Conservation (phyloP, 306 rosid species). For the Cucumis cinereus region DNA sequence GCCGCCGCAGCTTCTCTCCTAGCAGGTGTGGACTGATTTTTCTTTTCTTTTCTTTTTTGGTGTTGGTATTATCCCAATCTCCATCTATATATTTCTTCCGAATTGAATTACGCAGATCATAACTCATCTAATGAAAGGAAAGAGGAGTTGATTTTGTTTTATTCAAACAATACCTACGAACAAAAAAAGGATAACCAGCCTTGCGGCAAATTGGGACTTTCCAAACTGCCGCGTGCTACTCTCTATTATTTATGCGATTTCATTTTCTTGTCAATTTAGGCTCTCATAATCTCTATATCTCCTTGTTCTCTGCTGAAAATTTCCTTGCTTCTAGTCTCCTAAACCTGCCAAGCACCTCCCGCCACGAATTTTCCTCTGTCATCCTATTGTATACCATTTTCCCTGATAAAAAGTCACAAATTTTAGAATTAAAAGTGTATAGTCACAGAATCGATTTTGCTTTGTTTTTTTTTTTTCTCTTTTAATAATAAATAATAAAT, state of each 20-base stretch:
- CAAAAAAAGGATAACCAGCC: neutral
- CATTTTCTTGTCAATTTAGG: neutral
- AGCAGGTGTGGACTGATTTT: neutral
- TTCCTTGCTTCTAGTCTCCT: neutral
- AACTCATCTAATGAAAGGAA: neutral
- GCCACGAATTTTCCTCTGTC: neutral
- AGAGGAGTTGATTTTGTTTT: neutral
- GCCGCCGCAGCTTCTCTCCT: neutral
- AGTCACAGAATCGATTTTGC: neutral
- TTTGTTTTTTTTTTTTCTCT: neutral
- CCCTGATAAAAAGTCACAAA: neutral
- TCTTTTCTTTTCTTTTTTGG: neutral
- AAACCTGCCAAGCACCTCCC: neutral
- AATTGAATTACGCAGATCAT: neutral
- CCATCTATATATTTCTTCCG: neutral
- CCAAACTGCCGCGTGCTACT: neutral
- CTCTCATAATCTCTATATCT: neutral
- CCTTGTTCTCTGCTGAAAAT: neutral
- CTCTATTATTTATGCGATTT: neutral
- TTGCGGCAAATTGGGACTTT: neutral
- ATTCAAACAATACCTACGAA: neutral
- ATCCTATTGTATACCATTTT: neutral
- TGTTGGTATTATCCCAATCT: neutral
- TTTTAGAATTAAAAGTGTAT: neutral
- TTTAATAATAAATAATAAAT: neutral